A percentile compares a stretch with the other conserved stretches of the same genome.
Evolutionary conservation across 2,329 filamentous ascomycete genomes (phyloP).

Genomic region (Fusarium duplospermum): DNA sequence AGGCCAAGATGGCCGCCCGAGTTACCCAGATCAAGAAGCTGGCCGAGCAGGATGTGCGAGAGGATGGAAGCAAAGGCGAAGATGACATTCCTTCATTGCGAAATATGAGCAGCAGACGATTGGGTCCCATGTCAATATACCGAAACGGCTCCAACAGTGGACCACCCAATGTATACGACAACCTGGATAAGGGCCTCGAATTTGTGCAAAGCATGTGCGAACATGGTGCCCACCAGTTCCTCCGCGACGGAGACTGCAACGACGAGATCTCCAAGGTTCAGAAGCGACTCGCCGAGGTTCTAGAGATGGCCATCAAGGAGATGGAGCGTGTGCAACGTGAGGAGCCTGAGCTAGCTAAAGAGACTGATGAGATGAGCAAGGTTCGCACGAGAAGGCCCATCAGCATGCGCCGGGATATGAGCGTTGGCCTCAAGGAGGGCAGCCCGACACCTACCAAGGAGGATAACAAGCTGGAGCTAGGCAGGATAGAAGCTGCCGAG

Average conservation of each 20-base stretch:
- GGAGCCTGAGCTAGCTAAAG: conserved; percentile 58
- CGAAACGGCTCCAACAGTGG: conserved; percentile 42
- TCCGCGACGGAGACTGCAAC: conserved; percentile 88
- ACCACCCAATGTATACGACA: conserved; percentile 70
- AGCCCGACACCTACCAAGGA: too few relatives aligned
- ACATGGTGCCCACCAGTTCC: conserved; percentile 86
- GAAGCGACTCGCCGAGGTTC: conserved; percentile 71
- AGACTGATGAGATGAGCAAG: conserved; percentile 52
- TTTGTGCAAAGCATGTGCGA: conserved; percentile 85
- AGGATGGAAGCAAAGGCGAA: conserved; percentile 58
- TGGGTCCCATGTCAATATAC: conserved; percentile 46
- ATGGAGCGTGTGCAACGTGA: conserved; percentile 67
- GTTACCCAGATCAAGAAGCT: conserved; percentile 73
- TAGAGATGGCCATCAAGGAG: conserved; percentile 70
- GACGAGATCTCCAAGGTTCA: conserved; percentile 79
- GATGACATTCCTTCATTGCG: conserved; percentile 54
- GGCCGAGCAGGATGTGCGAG: conserved; percentile 68
- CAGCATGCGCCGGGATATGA: too few relatives aligned
- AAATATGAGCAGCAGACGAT: conserved; percentile 54
- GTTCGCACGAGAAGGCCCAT: too few relatives aligned
- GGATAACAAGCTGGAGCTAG: too few relatives aligned
- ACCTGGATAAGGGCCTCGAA: conserved; percentile 82
- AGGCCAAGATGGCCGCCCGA: conserved; percentile 85
- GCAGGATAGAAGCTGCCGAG: conserved; percentile 41
- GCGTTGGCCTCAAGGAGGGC: too few relatives aligned